Percentiles rank a stretch among this genome's conserved stretches.
Evolutionary conservation across 1,139 yeast species (phyloP).

Genomic region (Eremothecium sinecaudum): DNA sequence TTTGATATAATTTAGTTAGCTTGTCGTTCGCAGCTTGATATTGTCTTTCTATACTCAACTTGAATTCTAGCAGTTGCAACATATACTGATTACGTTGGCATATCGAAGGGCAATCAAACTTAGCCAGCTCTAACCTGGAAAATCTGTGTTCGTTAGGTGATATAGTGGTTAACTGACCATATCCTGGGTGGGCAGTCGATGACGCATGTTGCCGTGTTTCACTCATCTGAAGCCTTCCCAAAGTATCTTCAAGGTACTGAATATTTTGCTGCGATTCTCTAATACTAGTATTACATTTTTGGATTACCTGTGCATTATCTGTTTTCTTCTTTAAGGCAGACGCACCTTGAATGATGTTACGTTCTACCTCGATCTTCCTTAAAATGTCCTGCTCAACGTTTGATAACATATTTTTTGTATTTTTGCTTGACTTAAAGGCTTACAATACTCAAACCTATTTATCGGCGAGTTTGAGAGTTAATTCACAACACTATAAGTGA

Average conservation of each 20-base stretch:
- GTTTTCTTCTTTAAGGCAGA: constrained; percentile 71
- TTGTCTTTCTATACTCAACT: constrained; percentile 86
- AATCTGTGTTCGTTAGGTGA: constrained; percentile 28
- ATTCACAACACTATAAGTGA: too few relatives aligned
- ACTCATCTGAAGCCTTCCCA: constrained; percentile 50
- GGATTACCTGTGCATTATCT: constrained; percentile 70
- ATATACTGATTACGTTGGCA: constrained; percentile 94
- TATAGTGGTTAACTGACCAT: constrained; percentile 25
- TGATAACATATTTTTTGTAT: constrained; percentile 8
- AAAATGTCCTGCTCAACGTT: constrained; percentile 47
- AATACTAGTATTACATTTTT: constrained; percentile 81
- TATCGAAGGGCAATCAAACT: constrained; percentile 86
- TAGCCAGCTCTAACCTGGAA: constrained; percentile 70
- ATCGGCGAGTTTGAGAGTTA: too few relatives aligned
- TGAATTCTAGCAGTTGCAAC: constrained; percentile 90
- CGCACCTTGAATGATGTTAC: constrained; percentile 81
- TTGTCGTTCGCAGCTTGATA: constrained; percentile 89
- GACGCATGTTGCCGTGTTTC: constrained; percentile 1
- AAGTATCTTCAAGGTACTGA: constrained; percentile 72
- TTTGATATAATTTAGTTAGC: constrained; percentile 70
- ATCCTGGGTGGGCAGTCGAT: constrained; percentile 11
- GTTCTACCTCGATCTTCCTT: constrained; percentile 78
- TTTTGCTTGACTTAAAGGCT: too few relatives aligned
- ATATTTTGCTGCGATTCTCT: constrained; percentile 87
- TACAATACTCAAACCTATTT: too few relatives aligned